Conservation (phyloP, 164 flowering plant genomes). For the Saururus chinensis region DNA sequence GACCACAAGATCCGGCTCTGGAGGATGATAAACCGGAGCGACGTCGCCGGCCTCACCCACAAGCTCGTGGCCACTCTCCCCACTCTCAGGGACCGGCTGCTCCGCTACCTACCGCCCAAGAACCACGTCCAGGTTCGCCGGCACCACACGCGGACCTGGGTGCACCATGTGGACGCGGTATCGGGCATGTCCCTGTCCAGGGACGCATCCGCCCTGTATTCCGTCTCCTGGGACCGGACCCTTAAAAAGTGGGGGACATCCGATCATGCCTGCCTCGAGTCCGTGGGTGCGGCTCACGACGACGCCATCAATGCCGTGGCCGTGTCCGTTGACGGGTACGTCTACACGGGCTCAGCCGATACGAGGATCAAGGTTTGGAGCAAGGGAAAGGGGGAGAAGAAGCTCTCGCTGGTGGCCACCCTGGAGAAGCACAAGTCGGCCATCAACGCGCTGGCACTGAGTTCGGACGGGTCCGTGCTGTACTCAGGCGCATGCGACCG, state of each 20-base stretch:
- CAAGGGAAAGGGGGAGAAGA: constrained; percentile 30
- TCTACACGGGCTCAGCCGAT: constrained; percentile 92
- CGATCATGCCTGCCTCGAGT: constrained; percentile 73
- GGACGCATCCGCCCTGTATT: constrained; percentile 58
- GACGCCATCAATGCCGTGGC: constrained; percentile 80
- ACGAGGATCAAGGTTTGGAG: constrained; percentile 76
- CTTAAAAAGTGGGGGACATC: constrained; percentile 66
- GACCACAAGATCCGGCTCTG: constrained; percentile 85
- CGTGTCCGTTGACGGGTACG: constrained; percentile 39
- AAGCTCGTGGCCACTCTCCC: constrained; percentile 62
- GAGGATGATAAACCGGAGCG: constrained; percentile 21
- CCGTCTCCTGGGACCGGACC: constrained; percentile 89
- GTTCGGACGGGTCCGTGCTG: constrained; percentile 41
- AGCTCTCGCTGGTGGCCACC: constrained; percentile 38
- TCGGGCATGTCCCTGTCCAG: constrained; percentile 60
- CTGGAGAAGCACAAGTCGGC: constrained; percentile 64
- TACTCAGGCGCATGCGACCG: constrained; percentile 77
- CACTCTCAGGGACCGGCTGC: constrained; percentile 52
- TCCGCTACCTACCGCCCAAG: constrained; percentile 35
- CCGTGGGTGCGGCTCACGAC: constrained; percentile 63
- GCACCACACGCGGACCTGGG: constrained; percentile 76
- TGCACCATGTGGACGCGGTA: constrained; percentile 71
- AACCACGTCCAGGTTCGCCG: constrained; percentile 61
- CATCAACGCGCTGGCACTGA: constrained; percentile 69
- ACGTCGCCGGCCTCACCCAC: constrained; percentile 8